Percentiles rank a stretch among this genome's conserved stretches.
Conservation (phyloP, 371 early-diverging fungal genomes). For the Mortierella sp. region DNA sequence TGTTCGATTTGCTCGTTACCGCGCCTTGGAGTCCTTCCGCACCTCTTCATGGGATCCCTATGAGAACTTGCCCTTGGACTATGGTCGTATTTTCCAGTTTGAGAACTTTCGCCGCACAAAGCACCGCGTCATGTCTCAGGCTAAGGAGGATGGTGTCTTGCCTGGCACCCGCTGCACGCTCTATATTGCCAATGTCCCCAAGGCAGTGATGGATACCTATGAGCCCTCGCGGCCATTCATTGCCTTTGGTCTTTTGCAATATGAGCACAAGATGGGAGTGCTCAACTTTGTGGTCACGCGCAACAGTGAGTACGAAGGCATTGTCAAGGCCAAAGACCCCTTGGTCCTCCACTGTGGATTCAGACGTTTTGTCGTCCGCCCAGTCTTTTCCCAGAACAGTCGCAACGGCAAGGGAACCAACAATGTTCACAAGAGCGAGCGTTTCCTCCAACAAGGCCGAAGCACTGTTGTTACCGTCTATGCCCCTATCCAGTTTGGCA, state of each 20-base stretch:
- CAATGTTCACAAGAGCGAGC: conserved; percentile 94
- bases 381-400: conserved; percentile 90
- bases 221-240: conserved; percentile 70
- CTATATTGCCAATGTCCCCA: conserved; percentile 77
- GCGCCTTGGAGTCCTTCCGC: conserved; percentile 93
- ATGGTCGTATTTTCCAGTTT: conserved; percentile 94
- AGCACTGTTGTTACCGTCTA: conserved; percentile 85
- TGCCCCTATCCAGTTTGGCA: conserved; percentile 90
- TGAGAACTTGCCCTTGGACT: conserved; percentile 96
- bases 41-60: conserved; percentile 98
- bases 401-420: conserved; percentile 81
- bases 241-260: conserved; percentile 87
- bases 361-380: conserved; percentile 83
- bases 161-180: conserved; percentile 75
- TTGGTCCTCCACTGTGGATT: conserved; percentile 89
- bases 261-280: conserved; percentile 94
- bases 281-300: conserved; percentile 83
- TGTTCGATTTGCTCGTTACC: conserved; percentile 89
- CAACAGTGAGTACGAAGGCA: conserved; percentile 74
- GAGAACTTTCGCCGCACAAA: conserved; percentile 85
- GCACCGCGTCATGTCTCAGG: conserved; percentile 72
- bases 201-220: conserved; percentile 62
- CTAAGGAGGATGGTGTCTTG: conserved; percentile 61
- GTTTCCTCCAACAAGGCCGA: conserved; percentile 83
- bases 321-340: conserved; percentile 86